Conservation (phyloP, 2,329 filamentous ascomycete species). For the Pseudogymnoascus sp. region DNA sequence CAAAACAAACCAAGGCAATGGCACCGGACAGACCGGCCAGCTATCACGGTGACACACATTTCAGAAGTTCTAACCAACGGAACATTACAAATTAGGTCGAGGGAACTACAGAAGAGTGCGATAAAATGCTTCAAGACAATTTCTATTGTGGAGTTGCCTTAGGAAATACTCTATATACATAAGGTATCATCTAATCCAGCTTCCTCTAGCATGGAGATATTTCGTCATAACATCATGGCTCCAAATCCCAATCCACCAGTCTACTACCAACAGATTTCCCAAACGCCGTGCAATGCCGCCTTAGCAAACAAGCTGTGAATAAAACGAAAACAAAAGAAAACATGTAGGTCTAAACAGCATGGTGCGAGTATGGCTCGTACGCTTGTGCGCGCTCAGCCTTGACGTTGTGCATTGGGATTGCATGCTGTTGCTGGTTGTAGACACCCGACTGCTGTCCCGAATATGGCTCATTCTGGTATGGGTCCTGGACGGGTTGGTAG, state of each 20-base stretch:
- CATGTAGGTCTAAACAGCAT: slow-evolving; percentile 34
- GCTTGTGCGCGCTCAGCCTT: slow-evolving; percentile 36
- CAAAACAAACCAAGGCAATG: neutral
- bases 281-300: slow-evolving; percentile 3
- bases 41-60: neutral
- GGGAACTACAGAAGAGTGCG: neutral
- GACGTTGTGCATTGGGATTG: slow-evolving; percentile 25
- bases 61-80: neutral
- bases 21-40: neutral
- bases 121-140: neutral
- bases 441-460: slow-evolving; percentile 29
- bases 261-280: slow-evolving; percentile 1
- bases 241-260: neutral
- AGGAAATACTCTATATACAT: neutral
- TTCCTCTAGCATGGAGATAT: slow-evolving; percentile 6
- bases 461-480: slow-evolving; percentile 29
- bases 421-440: slow-evolving; percentile 32
- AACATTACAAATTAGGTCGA: neutral
- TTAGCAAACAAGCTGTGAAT: neutral
- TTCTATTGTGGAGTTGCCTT: neutral
- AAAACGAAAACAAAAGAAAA: neutral
- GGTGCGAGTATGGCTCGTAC: slow-evolving; percentile 57
- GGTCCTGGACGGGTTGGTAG: slow-evolving; percentile 40
- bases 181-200: slow-evolving; percentile 4
- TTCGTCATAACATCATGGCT: slow-evolving; percentile 1